Evolutionary conservation across 75 land plant species (phyloP).

Genomic region (Sequoia sempervirens): DNA sequence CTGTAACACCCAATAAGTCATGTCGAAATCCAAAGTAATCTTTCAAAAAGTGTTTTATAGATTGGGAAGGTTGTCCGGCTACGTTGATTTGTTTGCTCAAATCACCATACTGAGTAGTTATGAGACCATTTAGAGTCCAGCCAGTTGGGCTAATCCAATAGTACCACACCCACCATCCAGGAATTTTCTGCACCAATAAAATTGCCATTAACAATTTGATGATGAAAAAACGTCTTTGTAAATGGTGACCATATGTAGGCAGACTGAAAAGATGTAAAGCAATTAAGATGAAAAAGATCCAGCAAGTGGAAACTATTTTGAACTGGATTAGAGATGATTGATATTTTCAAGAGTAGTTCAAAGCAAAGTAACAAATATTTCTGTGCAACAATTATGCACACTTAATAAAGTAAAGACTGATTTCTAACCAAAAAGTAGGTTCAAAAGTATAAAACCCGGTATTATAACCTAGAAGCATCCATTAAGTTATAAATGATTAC

Average conservation of each 20-base stretch:
- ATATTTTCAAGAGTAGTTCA: background rate
- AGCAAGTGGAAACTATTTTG: background rate
- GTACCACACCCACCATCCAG: slow-evolving; percentile 72
- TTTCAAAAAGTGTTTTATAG: slow-evolving; percentile 30
- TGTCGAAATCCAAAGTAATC: slow-evolving; percentile 44
- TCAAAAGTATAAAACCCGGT: no score
- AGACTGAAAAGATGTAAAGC: background rate
- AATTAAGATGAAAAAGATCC: background rate
- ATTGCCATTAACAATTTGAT: background rate
- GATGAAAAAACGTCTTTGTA: background rate
- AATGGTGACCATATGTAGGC: background rate
- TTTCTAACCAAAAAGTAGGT: no score
- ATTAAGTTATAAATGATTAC: background rate
- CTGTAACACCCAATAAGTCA: slow-evolving; percentile 37
- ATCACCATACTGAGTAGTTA: slow-evolving; percentile 68
- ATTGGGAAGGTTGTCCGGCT: slow-evolving; percentile 16
- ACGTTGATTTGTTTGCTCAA: slow-evolving; percentile 20
- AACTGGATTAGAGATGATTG: background rate
- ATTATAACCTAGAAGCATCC: background rate
- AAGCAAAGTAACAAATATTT: background rate
- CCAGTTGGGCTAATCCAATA: slow-evolving; percentile 66
- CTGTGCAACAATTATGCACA: background rate
- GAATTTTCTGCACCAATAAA: slow-evolving; percentile 47
- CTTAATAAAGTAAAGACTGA: background rate
- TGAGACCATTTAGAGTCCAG: slow-evolving; percentile 62